A percentile compares a stretch with the other conserved stretches of the same genome.
These are phyloP conservation scores for Orbilia brochopaga DNA, from an alignment of 2,329 filamentous ascomycete species.

Conservation along the genomic window DNA sequence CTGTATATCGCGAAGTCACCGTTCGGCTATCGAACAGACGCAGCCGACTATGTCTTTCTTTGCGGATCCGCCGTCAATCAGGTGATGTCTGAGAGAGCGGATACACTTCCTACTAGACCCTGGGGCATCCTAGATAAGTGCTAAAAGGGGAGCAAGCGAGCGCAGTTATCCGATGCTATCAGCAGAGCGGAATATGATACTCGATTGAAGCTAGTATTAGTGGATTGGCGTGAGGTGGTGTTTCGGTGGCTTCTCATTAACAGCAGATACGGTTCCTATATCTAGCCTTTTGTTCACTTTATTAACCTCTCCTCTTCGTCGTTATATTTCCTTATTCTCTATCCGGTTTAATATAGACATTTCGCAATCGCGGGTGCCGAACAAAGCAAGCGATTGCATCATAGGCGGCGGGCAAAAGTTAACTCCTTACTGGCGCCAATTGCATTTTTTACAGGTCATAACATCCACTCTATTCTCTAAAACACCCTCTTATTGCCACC, in stretches of 20 bases:
- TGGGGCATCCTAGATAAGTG: conserved; percentile 48
- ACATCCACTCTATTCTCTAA: neutral
- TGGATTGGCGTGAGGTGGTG: too few species aligned
- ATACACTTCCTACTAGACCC: conserved; percentile 41
- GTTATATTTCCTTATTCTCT: neutral
- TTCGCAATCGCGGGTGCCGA: neutral
- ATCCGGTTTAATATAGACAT: conserved; percentile 29
- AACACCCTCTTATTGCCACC: neutral
- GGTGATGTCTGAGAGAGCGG: conserved; percentile 40
- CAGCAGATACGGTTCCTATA: too few species aligned
- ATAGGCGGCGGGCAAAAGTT: conserved; percentile 9
- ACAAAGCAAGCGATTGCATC: conserved; percentile 39
- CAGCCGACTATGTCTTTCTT: conserved; percentile 46
- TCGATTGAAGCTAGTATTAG: too few species aligned
- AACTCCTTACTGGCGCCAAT: conserved; percentile 1
- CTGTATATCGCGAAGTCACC: conserved; percentile 49
- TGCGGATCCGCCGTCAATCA: conserved; percentile 47
- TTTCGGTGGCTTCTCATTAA: neutral
- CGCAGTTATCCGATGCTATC: neutral
- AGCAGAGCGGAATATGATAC: too few species aligned
- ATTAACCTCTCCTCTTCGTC: conserved; percentile 7
- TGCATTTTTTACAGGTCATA: conserved; percentile 1
- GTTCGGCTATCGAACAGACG: conserved; percentile 46
- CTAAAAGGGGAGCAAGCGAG: conserved; percentile 4
- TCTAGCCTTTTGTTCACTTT: too few species aligned